Evolutionary conservation across 2,329 filamentous ascomycete genomes (phyloP), one percentile per base, ranked within the genome.

Genomic region (Talaromyces sp.): DNA sequence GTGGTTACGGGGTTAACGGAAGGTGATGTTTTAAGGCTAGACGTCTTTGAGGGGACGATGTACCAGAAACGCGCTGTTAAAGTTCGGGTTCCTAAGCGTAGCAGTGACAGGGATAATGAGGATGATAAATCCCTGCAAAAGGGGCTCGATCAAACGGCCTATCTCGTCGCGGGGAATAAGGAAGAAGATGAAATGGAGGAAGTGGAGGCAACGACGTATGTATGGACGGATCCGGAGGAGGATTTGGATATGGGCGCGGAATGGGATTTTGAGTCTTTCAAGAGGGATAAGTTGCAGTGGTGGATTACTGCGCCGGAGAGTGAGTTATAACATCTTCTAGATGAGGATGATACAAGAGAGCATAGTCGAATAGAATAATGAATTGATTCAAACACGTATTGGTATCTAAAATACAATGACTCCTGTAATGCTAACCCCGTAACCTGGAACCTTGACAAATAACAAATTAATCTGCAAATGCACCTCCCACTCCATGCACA

Each of bases 191-290:
- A 63, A 19, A 53, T 54, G 29, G 73, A 75, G 38, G 75, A 77
- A 64, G 82, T 84, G 60, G 77, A 82, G 67, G 84, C 88, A 2
- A 81, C 85, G 61, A 87, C 87, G 13, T 93, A 93, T 74, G 83
- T 93, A 5, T 93, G 85, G 77, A 80, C 82, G 53, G 76, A 74
- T 15, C 68, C 80, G 1, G 75, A 79, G 17, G 69, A 77, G 0
- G 43, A 72, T 0, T 79, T 98, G 19, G 92, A 96, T 22, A 49
- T 66, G 76, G 81, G 85, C 36, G 78, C 81, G 25, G 93, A 97
- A 76, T 98, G 94, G 94, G 91, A 96, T 75, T 95, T 93, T 79
- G 88, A 89, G 58, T 87, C 91, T 68, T 98, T 97, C 75, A 87
- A 89, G 67, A 82, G 83, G 71, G 89, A 95, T 68, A 96, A 93